Evolutionary conservation across 1,284 basidiomycete genomes (phyloP), one percentile per base, ranked within the genome.

Genomic region (Rhodotorula sp.): DNA sequence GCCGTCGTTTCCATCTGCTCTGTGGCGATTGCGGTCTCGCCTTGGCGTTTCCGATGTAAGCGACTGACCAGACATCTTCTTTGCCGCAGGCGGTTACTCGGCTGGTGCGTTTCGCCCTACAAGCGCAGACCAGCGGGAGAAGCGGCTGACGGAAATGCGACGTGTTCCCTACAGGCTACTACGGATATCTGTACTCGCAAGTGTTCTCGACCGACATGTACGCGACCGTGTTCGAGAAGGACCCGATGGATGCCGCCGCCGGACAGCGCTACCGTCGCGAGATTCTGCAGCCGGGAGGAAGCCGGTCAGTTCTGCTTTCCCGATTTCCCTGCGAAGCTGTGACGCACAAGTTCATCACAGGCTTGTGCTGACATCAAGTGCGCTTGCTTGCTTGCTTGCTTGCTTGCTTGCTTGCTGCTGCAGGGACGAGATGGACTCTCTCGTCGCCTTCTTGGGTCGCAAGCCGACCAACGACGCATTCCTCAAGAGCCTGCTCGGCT

Each of bases 151-250:
- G 20, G 4, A 20, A 20, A 4, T 29, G 1, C 42, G 8, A 10
- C 2, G 18, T 8, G 29, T 48, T 29, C n/a, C 17, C 8, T 8
- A 17, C 10, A 45, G 45, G 54, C 24, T 62, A 91, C 79, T 91
- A 91, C 77, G 89, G 88, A 83, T 88, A 79, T 58, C 78, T 78
- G 66, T 90, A 88, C 75, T 89, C 87, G 12, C 83, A 89, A 29
- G 89, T 90, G 45, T 90, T 90, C 79, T 88, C 89, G 1, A 85
- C 87, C 56, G 89, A 91, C 80, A 91, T 91, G 89, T 91, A 89
- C 80, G 82, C 84, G 57, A 88, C 88, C 8, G 85, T 91, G n/a
- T 92, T 92, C 83, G 88, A 89, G 79, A 81, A 83, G 56, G 87
- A 89, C 74, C 90, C 90, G 33, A 83, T 93, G 69, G 86, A 88